Evolutionary conservation across 306 rosid species (phyloP), one percentile per base, ranked within the genome.

Genomic region (Luffa acutangula): DNA sequence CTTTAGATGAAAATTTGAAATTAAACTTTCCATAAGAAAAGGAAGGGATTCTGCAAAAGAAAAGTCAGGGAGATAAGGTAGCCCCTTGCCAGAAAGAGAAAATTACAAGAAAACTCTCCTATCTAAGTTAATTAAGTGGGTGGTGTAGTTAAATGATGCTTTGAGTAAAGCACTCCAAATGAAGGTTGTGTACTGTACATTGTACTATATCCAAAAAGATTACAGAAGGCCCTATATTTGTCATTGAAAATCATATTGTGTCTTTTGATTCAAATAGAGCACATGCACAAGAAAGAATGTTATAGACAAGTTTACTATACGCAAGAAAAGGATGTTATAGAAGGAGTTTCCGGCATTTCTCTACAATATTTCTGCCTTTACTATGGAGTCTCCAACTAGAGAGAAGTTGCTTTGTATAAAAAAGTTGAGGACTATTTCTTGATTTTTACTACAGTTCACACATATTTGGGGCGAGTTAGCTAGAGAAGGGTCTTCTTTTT

Each of bases 81-180:
- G 66, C 43, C 45, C 70, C 45, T 43, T 14, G 8, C 43, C 3
- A 34, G 43, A 34, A 34, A 13, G 5, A 36, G 45, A 57, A 7
- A 37, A 64, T 13, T 64, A 33, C 9, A 39, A 64, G 45, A 64
- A 64, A 64, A 59, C 3, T 25, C 70, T 63, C 20, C 20, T 14
- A 65, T 65, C 48, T 65, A 65, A 18, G 75, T 18, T 41, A 67
- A 67, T 42, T 67, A 41, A 67, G 75, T 67, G 75, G 75, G 17
- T 18, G 51, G 51, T 18, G 34, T 67, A 4, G 74, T 66, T 39
- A 60, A 18, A 25, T 66, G 51, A 37, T 41, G 6, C 31, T 66
- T 41, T 66, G 51, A 41, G 51, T 17, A 10, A 18, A 67, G 33
- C 51, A 17, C 74, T 67, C 15, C 13, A 66, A 39, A 31, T 65